These are phyloP conservation scores for Ophiostoma himal-ulmi DNA, from an alignment of 2,329 filamentous ascomycete genomes.

Conservation along the genomic window DNA sequence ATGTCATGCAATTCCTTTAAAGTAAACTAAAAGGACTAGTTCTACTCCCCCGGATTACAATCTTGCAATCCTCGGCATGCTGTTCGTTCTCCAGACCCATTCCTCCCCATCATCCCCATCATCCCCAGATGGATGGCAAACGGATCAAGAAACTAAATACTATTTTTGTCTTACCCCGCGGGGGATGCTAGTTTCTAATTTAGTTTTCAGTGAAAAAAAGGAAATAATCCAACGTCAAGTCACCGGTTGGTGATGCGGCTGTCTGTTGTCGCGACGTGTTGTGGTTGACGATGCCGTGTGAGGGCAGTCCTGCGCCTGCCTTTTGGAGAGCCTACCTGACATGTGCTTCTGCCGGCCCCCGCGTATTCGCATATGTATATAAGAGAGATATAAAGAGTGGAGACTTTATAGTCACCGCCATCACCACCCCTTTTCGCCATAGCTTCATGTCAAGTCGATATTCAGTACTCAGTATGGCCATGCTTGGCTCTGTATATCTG, in stretches of 20 bases:
- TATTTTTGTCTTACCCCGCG: conserved; percentile 14
- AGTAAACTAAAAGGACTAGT: background rate
- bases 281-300: background rate
- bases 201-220: background rate
- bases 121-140: conserved; percentile 12
- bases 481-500: background rate
- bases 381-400: background rate
- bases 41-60: background rate
- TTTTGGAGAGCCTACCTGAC: background rate
- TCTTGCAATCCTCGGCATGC: background rate
- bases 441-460: background rate
- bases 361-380: conserved; percentile 11
- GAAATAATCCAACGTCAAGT: conserved; percentile 9
- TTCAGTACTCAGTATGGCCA: background rate
- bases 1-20: background rate
- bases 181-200: background rate
- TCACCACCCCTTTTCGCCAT: background rate
- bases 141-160: background rate
- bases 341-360: conserved; percentile 15
- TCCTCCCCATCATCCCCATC: background rate
- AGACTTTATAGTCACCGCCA: background rate
- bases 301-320: background rate
- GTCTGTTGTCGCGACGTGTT: background rate
- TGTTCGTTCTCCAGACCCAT: background rate
- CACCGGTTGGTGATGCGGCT: background rate